Percentiles rank a stretch among this genome's conserved stretches.
phyloP scores from a whole-genome alignment of 169 alveolate species.

The Plasmodium knowlesi region DNA sequence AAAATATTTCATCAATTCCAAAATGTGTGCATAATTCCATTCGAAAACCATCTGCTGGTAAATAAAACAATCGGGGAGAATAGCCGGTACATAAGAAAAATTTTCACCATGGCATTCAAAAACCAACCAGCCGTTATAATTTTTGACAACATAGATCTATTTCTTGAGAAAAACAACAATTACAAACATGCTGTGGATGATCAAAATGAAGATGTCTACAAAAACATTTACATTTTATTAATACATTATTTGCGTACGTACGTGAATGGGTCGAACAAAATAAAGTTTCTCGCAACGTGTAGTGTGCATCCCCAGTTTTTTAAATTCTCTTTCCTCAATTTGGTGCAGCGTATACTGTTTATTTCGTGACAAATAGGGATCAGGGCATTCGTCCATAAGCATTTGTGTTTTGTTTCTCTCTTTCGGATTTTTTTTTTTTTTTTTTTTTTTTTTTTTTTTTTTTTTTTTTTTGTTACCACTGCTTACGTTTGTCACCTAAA shows the following conservation, averaged over 20 bases:
- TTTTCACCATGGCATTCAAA: conserved; percentile 49
- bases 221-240: conserved; percentile 64
- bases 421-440: not conserved
- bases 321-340: conserved; percentile 71
- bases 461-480: not conserved
- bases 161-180: conserved; percentile 58
- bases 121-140: conserved; percentile 72
- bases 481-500: not conserved
- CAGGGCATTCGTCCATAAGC: not conserved
- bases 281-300: conserved; percentile 61
- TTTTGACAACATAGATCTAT: conserved; percentile 70
- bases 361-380: conserved; percentile 31
- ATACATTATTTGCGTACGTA: conserved; percentile 49
- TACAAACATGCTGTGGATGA: conserved; percentile 41
- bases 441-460: too few relatives aligned
- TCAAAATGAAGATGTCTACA: conserved; percentile 73
- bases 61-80: conserved; percentile 72
- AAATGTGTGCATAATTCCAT: conserved; percentile 71
- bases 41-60: conserved; percentile 65
- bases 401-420: conserved; percentile 13
- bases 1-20: conserved; percentile 29
- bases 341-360: conserved; percentile 25
- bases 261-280: conserved; percentile 39
- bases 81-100: conserved; percentile 51
- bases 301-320: conserved; percentile 44